Evolutionary conservation across 2,329 filamentous ascomycete species (phyloP).

Genomic region (Aureobasidium mangrovei): DNA sequence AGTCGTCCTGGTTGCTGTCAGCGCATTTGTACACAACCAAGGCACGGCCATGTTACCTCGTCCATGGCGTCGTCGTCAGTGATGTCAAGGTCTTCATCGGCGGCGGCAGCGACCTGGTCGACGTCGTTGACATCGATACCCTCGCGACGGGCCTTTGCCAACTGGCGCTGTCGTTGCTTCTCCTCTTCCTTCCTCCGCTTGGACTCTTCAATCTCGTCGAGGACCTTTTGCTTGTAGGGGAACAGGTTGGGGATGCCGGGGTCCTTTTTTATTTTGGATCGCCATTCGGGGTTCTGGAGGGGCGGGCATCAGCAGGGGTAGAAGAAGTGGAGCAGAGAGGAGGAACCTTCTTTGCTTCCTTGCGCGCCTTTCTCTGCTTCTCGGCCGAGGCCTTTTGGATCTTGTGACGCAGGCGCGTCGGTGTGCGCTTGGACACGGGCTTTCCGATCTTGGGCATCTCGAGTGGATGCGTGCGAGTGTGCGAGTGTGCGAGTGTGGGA

Average conservation of each 20-base stretch:
- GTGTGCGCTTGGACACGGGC: conserved; percentile 86
- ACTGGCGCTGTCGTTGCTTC: conserved; percentile 57
- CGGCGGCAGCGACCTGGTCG: conserved; percentile 31
- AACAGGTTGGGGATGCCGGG: conserved; percentile 96
- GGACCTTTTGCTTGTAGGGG: conserved; percentile 91
- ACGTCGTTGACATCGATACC: conserved; percentile 27
- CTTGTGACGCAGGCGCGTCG: conserved; percentile 85
- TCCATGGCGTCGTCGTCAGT: conserved; percentile 47
- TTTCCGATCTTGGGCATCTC: conserved; percentile 31
- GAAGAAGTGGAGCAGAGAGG: too few species aligned
- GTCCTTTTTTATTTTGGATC: conserved; percentile 91
- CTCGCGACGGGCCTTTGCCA: conserved; percentile 45
- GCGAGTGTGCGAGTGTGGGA: neutral
- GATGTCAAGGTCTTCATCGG: conserved; percentile 44
- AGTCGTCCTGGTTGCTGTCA: conserved; percentile 41
- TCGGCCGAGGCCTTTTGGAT: conserved; percentile 86
- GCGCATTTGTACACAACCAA: neutral
- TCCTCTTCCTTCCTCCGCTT: conserved; percentile 75
- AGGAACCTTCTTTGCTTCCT: conserved; percentile 70
- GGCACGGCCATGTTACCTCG: conserved; percentile 21
- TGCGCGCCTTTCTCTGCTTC: conserved; percentile 85
- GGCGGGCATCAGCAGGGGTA: conserved; percentile 19
- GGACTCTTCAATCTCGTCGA: conserved; percentile 89
- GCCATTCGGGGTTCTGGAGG: conserved; percentile 80
- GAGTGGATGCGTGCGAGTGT: neutral